These are phyloP conservation scores for Lentinula lateritia DNA, from an alignment of 768 basidiomycete genomes.

Conservation along the genomic window DNA sequence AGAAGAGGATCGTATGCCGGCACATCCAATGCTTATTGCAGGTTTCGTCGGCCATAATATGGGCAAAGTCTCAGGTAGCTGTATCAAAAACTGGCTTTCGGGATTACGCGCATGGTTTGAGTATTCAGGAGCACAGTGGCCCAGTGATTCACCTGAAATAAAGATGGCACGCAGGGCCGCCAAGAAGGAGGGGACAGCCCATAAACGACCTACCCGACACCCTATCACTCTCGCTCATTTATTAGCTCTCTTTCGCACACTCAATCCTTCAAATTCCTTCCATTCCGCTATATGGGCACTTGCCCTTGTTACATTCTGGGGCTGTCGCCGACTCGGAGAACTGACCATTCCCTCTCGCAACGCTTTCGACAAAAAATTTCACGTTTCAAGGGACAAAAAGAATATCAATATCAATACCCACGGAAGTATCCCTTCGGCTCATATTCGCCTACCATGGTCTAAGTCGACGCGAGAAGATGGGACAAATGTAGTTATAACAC, in stretches of 20 bases:
- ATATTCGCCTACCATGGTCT: constrained; percentile 27
- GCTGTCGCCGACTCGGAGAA: constrained; percentile 24
- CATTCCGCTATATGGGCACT: constrained; percentile 31
- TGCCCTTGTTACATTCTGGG: constrained; percentile 28
- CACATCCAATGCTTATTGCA: constrained; percentile 19
- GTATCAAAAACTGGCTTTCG: constrained; percentile 27
- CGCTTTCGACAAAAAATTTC: constrained; percentile 8
- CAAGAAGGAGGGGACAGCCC: constrained; percentile 16
- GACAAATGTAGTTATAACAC: constrained; percentile 17
- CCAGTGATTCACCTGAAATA: constrained; percentile 17
- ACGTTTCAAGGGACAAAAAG: constrained; percentile 8
- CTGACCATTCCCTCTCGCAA: constrained; percentile 12
- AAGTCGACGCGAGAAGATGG: constrained; percentile 23
- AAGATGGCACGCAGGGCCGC: constrained; percentile 10
- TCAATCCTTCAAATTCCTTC: constrained; percentile 20
- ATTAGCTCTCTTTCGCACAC: constrained; percentile 9
- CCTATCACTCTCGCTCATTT: constrained; percentile 34
- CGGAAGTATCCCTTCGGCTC: too few species aligned
- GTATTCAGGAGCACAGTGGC: constrained; percentile 28
- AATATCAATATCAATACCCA: constrained; percentile 7
- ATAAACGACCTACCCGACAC: constrained; percentile 14
- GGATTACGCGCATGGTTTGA: constrained; percentile 31
- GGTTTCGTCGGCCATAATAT: constrained; percentile 19
- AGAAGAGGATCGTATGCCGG: constrained; percentile 23
- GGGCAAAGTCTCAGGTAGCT: constrained; percentile 10